Conservation (phyloP, 83 land plant genomes). For the Picea abies region DNA sequence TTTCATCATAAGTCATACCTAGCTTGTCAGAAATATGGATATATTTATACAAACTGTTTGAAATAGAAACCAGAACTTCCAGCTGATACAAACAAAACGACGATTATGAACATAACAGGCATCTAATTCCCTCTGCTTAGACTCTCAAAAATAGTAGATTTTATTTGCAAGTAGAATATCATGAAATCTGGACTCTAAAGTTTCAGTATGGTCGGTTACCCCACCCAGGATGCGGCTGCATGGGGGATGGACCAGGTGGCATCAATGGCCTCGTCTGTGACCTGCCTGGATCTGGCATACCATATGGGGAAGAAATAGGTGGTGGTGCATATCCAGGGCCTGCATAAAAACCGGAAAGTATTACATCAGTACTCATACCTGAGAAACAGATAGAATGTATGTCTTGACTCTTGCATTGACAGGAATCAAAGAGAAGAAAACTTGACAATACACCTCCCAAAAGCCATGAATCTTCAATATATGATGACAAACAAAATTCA, state of each 20-base stretch:
- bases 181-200: neutral
- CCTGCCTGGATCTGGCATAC: slow-evolving; percentile 16
- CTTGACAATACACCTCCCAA: no score
- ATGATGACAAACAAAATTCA: no score
- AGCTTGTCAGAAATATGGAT: neutral
- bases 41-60: no score
- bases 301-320: neutral
- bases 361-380: no score
- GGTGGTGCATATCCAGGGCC: slow-evolving; percentile 1
- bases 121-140: neutral
- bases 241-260: slow-evolving; percentile 6
- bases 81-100: no score
- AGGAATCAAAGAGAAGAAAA: no score
- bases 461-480: no score
- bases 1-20: neutral
- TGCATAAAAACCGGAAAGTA: neutral
- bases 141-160: neutral
- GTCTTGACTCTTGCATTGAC: neutral
- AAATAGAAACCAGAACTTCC: no score
- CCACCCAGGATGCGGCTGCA: slow-evolving; percentile 13
- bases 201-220: slow-evolving; percentile 11
- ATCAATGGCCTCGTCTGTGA: neutral
- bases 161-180: neutral
- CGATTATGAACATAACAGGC: neutral
- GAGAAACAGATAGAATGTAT: neutral